Conservation (phyloP, 768 basidiomycete genomes). For the Suillus clintonianus region DNA sequence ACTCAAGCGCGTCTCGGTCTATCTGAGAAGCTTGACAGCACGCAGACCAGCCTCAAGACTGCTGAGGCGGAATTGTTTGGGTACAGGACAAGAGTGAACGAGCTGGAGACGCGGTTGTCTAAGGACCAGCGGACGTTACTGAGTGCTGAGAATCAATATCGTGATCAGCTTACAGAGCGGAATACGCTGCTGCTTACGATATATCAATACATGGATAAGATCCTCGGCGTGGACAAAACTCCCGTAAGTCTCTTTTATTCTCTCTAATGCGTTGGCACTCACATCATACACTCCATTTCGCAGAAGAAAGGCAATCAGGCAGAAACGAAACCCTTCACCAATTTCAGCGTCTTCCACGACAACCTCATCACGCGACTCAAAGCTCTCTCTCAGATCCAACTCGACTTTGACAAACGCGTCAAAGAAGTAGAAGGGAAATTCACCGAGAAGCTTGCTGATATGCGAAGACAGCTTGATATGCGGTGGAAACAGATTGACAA, state of each 20-base stretch:
- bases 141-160: conserved; percentile 74
- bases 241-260: conserved; percentile 53
- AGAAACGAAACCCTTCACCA: conserved; percentile 91
- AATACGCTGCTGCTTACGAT: conserved; percentile 90
- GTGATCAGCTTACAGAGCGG: conserved; percentile 91
- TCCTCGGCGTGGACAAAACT: conserved; percentile 86
- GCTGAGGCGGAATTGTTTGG: conserved; percentile 68
- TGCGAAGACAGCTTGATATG: conserved; percentile 84
- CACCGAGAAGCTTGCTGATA: conserved; percentile 69
- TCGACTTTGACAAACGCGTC: conserved; percentile 81
- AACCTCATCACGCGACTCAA: conserved; percentile 89
- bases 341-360: conserved; percentile 93
- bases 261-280: neutral
- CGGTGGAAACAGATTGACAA: conserved; percentile 93
- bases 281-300: neutral
- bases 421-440: conserved; percentile 79
- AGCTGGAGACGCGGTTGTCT: conserved; percentile 77
- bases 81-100: conserved; percentile 62
- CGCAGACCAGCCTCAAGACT: conserved; percentile 59
- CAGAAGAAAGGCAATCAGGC: conserved; percentile 77
- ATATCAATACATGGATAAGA: conserved; percentile 94
- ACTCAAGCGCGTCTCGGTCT: conserved; percentile 86
- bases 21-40: conserved; percentile 84
- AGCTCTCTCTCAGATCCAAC: conserved; percentile 78
- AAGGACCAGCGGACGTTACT: conserved; percentile 81